Evolutionary conservation across 805 yeast genomes (phyloP), one percentile per base, ranked within the genome.

Genomic region (Cyberlindnera mississippiensis): DNA sequence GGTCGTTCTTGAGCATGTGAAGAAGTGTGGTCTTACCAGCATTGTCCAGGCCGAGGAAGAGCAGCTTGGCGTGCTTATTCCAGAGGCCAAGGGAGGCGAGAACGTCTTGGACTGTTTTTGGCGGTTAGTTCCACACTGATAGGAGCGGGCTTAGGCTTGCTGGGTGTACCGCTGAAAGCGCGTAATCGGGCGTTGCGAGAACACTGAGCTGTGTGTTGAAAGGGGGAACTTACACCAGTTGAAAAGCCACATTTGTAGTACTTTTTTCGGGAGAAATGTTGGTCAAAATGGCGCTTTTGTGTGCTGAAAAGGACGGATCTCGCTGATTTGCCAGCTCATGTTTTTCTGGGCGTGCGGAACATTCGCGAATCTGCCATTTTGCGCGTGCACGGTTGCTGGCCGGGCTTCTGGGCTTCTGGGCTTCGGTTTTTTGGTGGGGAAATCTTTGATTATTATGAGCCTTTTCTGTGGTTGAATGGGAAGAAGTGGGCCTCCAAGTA

Each of bases 1-100:
- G 82, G 68, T 93, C 99, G 62, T 93, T 93, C 71, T 81, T 85
- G 56, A 85, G 69, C 87, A 85, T 85, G 61, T 85, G 93, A 53
- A 85, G 69, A 51, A 85, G 67, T 18, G 96, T 87, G 41, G 99
- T 91, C 68, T 93, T 93, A 62, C 99, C 99, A 35, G 99, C 99
- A 57, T 93, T 93, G 67, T 93, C 99, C 49, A 93, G 80, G 47
- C 99, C 99, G 56, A 93, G 76, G 76, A 93, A 93, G 61, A 93
- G 76, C 59, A 93, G 75, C 71, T 95, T 88, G 69, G 96, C 96
- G 64, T 91, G 97, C 66, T 93, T 89, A 75, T 91, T 93, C 82
- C 87, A 77, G 52, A 85, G 71, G 51, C 95, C 95, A 38, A 85
- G 72, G 41, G 87, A 81, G 58, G 90, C 82, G 52, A 85, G 71